Evolutionary conservation across 768 basidiomycete species (phyloP).

Genomic region (Lentinus tigrinus): DNA sequence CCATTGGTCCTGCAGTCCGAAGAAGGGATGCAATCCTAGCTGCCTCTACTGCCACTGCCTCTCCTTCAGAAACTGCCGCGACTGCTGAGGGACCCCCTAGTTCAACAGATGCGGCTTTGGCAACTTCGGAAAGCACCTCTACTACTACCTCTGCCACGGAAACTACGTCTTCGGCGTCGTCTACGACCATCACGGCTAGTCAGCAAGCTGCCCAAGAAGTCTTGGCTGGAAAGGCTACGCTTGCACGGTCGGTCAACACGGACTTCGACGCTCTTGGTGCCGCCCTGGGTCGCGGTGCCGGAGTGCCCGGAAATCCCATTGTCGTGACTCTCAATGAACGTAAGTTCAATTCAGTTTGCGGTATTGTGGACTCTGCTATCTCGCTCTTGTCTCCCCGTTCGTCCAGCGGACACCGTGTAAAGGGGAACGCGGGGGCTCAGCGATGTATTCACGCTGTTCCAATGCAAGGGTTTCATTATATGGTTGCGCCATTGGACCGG

Average conservation of each 20-base stretch:
- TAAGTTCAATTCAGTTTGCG: conserved; percentile 41
- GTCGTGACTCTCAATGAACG: conserved; percentile 83
- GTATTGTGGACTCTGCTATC: not conserved
- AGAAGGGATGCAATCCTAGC: conserved; percentile 64
- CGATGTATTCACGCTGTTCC: too few relatives aligned
- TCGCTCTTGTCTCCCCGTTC: too few relatives aligned
- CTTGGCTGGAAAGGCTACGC: conserved; percentile 22
- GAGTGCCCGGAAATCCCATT: conserved; percentile 58
- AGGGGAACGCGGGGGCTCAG: too few relatives aligned
- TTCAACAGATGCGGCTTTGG: conserved; percentile 52
- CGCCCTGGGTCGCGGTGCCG: conserved; percentile 41
- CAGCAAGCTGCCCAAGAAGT: conserved; percentile 43
- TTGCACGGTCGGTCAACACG: conserved; percentile 12
- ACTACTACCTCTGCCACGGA: conserved; percentile 9
- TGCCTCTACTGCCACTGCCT: conserved; percentile 20
- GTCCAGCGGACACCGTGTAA: too few relatives aligned
- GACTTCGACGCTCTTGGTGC: conserved; percentile 46
- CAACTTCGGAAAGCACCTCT: conserved; percentile 20
- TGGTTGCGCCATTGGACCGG: not conserved
- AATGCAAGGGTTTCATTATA: too few relatives aligned
- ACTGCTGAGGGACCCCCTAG: conserved; percentile 11
- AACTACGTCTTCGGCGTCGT: conserved; percentile 1
- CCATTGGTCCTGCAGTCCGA: conserved; percentile 65
- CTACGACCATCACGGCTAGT: conserved; percentile 30
- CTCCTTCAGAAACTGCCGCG: conserved; percentile 17